Percentiles rank a stretch among this genome's conserved stretches.
phyloP scores from a whole-genome alignment of 2,329 filamentous ascomycete species.

The Aspergillus eucalypticola region DNA sequence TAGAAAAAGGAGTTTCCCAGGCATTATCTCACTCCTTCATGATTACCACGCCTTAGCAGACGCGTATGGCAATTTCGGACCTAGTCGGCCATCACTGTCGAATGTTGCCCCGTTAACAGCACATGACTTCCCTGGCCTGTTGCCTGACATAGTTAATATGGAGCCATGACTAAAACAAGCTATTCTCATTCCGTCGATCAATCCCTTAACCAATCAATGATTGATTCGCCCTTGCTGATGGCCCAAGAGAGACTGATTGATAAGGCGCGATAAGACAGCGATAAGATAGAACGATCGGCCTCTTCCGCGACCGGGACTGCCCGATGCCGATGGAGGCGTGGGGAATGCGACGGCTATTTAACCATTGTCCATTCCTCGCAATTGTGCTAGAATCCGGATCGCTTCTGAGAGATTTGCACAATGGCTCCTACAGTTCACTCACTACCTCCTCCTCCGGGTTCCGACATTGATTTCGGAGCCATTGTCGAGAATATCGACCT shows the following conservation, averaged over 20 bases:
- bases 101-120: neutral
- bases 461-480: conserved; percentile 61
- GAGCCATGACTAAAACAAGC: too few relatives aligned
- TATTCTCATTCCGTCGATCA: too few relatives aligned
- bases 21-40: neutral
- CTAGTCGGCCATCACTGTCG: neutral
- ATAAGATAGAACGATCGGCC: neutral
- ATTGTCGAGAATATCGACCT: conserved; percentile 60
- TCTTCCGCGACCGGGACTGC: neutral
- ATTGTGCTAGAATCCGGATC: neutral
- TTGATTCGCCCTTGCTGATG: neutral
- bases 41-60: neutral
- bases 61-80: neutral
- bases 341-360: neutral
- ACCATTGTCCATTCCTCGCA: neutral
- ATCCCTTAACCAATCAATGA: too few relatives aligned
- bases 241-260: neutral
- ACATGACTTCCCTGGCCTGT: neutral
- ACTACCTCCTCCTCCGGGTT: conserved; percentile 30
- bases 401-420: neutral
- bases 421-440: conserved; percentile 23
- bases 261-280: neutral
- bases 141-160: too few relatives aligned
- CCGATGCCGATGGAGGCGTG: neutral
- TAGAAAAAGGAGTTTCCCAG: too few relatives aligned